Conservation (phyloP, 345 rosid species). For the Sonneratia alba region DNA sequence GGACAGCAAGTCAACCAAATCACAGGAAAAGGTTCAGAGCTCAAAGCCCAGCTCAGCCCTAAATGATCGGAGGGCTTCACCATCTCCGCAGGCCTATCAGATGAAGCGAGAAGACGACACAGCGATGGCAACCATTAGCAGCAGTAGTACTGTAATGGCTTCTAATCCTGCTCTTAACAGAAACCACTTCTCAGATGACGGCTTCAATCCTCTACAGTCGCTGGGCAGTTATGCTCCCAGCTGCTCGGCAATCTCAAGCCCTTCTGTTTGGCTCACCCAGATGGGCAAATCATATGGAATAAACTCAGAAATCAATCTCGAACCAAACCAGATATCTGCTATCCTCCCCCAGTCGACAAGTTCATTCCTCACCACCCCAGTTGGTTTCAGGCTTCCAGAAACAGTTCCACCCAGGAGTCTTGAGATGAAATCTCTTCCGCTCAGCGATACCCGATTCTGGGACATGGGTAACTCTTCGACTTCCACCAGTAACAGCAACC, state of each 20-base stretch:
- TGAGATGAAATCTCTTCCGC: neutral
- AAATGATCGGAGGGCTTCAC: neutral
- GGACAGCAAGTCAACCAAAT: constrained; percentile 5
- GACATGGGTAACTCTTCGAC: neutral
- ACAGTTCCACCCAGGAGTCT: neutral
- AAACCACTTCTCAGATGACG: constrained; percentile 6
- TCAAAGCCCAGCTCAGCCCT: neutral
- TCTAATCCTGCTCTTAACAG: neutral
- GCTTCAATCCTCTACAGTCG: constrained; percentile 6
- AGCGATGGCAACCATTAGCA: neutral
- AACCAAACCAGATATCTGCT: neutral
- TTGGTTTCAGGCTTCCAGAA: constrained; percentile 8
- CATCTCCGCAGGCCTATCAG: neutral
- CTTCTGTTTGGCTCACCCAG: constrained; percentile 8
- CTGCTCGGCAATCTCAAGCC: constrained; percentile 6
- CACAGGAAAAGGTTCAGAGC: constrained; percentile 6
- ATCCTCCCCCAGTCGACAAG: constrained; percentile 2
- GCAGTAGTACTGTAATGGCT: constrained; percentile 3
- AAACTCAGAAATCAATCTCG: constrained; percentile 10
- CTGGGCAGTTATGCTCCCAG: constrained; percentile 3
- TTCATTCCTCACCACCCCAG: constrained; percentile 2
- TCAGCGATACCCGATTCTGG: constrained; percentile 9
- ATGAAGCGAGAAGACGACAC: constrained; percentile 2
- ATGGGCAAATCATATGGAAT: constrained; percentile 7
- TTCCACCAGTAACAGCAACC: constrained; percentile 5